These are phyloP conservation scores for Parsonsia alboflavescens DNA, from an alignment of 257 asterid genomes.

Conservation along the genomic window DNA sequence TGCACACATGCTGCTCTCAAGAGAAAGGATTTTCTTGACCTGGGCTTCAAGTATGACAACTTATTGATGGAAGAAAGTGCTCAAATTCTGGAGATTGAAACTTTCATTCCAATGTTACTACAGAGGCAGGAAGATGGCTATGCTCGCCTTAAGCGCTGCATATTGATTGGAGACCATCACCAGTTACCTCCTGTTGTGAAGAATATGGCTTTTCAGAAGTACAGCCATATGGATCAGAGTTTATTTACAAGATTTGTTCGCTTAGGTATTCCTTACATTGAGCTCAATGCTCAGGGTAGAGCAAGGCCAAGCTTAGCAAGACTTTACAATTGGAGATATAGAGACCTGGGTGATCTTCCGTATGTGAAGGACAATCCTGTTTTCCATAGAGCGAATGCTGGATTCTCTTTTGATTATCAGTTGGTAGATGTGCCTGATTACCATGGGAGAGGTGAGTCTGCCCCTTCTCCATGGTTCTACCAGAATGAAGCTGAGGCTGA, in stretches of 20 bases:
- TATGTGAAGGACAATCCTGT: conserved; percentile 54
- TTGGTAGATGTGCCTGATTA: conserved; percentile 89
- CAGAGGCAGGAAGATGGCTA: conserved; percentile 99
- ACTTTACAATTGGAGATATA: conserved; percentile 96
- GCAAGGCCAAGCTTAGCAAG: conserved; percentile 95
- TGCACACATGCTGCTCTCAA: conserved; percentile 99
- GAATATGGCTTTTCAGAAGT: conserved; percentile 99
- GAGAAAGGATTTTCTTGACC: conserved; percentile 84
- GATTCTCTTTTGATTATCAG: conserved; percentile 87
- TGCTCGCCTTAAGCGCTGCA: conserved; percentile 97
- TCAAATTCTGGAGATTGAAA: conserved; percentile 95
- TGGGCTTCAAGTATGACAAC: conserved; percentile 95
- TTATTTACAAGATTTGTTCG: conserved; percentile 96
- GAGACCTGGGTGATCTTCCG: conserved; percentile 95
- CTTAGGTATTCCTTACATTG: conserved; percentile 91
- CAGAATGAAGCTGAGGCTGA: conserved; percentile 99
- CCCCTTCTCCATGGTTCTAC: conserved; percentile 99
- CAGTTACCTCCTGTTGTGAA: conserved; percentile 99
- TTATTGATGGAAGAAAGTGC: conserved; percentile 99
- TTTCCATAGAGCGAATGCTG: conserved; percentile 78
- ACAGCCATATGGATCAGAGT: conserved; percentile 99
- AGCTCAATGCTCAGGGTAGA: conserved; percentile 98
- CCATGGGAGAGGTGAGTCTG: conserved; percentile 89
- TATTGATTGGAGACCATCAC: conserved; percentile 98
- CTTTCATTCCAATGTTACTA: conserved; percentile 95